phyloP scores from a whole-genome alignment of 345 rosid genomes.

The Psidium friedrichsthalianum region DNA sequence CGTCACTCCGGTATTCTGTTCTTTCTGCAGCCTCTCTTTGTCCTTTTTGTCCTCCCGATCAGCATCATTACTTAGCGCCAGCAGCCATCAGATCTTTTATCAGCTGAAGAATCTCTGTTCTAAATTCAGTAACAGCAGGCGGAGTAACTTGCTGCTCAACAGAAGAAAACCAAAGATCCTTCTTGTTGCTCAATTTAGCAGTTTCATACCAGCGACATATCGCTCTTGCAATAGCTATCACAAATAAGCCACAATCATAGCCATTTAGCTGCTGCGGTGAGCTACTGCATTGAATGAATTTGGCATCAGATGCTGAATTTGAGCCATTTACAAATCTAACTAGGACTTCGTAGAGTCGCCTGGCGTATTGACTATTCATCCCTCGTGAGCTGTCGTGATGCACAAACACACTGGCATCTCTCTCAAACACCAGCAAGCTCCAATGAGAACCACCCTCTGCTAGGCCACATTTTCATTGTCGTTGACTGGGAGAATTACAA shows the following conservation, averaged over 20 bases:
- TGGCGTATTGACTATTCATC: constrained; percentile 27
- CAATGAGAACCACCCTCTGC: constrained; percentile 87
- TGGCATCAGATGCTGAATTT: constrained; percentile 11
- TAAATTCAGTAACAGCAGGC: constrained; percentile 27
- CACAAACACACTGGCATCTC: constrained; percentile 40
- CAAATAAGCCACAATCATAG: constrained; percentile 64
- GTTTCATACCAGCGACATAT: constrained; percentile 45
- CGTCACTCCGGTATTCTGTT: not conserved
- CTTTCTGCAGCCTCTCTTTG: not conserved
- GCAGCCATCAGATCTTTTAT: constrained; percentile 32
- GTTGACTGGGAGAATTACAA: constrained; percentile 67
- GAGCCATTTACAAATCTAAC: constrained; percentile 21
- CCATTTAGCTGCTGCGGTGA: constrained; percentile 68
- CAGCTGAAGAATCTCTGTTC: constrained; percentile 42
- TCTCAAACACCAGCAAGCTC: constrained; percentile 63
- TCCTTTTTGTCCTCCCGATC: too few species aligned
- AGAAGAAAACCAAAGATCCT: constrained; percentile 44
- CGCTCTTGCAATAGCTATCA: constrained; percentile 42
- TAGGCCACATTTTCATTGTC: constrained; percentile 43
- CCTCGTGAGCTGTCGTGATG: constrained; percentile 64
- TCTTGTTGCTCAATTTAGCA: constrained; percentile 10
- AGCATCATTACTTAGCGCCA: not conserved
- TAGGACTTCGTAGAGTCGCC: constrained; percentile 31
- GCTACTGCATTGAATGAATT: constrained; percentile 24
- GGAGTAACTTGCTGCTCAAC: constrained; percentile 56